Base-by-base conservation (phyloP, 257 asterid species). In the Apocynum venetum region DNA sequence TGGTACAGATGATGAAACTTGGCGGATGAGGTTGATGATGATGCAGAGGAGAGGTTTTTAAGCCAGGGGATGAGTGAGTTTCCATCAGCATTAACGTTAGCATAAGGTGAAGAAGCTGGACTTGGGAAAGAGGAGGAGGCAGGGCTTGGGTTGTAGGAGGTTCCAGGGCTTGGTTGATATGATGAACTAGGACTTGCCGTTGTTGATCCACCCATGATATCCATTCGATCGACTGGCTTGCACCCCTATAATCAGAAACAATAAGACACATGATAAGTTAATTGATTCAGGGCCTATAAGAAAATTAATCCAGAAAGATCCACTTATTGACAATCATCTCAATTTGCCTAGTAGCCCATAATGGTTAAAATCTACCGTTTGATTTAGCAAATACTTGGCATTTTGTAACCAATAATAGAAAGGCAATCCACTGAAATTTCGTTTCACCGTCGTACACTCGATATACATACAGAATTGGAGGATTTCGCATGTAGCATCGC, bases 21-120 rank as follows among this genome's bases (percentile, higher is more conserved):
- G 31, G 92, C 76, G 40, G 93, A 77, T 11, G 90, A 80, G 71
- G 86, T 67, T 15, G 86, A 83, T 1, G 91, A 83, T 1, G 91
- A 80, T 14, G 87, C 81, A 13, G 94, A 85, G 0, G 96, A 85
- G 77, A 89, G 93, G 82, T 89, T 91, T 72, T 81, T 85, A 44
- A 91, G 96, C 93, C 96, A 91, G n/a, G 96, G 93, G 79, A 91
- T 91, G 14, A 91, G 88, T 71, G 92, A 86, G 60, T 84, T 89
- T 41, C 89, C 90, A 40, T 91, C 92, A 55, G 80, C 80, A 80
- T 79, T 78, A 35, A 77, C 61, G 78, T 77, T 66, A 46, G 87
- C 74, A 13, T 79, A 84, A 19, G 87, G 76, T 35, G 85, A 87
- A 1, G 96, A 90, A 70, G 85, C 86, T 1, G 92, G 92, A 85